Base-by-base conservation (phyloP, 2,329 filamentous ascomycete species). In the Orbilia oligospora region DNA sequence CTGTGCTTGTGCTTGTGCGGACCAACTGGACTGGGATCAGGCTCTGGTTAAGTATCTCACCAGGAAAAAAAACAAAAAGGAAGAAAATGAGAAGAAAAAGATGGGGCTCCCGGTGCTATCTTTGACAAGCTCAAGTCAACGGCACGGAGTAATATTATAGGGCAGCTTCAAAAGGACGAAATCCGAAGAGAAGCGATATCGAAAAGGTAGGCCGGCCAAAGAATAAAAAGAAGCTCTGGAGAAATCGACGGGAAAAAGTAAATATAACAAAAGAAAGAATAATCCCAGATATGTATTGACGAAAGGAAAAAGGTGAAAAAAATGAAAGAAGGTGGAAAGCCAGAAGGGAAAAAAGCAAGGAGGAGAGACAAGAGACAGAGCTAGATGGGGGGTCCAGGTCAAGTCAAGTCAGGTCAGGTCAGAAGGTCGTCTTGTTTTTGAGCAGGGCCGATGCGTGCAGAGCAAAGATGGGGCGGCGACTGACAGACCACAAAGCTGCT, bases 221-320 rank as follows among this genome's bases (percentile, higher is more conserved):
- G 72, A 76, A 66, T 58, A 48, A 55, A 76, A 70, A 71, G 66
- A 76, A 67, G 66, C 67, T 67, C 53, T 69, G 61, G 66, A 66
- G 51, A 77, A 76, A 70, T 67, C 27, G 49, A 36, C 30, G 44
- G 41, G 27, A 71, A 76, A 76, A 76, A 70, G 56, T 24, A 65
- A 70, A 64, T 71, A 71, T 55, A 51, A 30, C n/a, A n/a, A 68
- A 67, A 63, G 51, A 46, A 69, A 58, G 22, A 55, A 55, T 4
- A 36, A 55, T 55, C 51, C n/a, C 9, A 18, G 20, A 61, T 38
- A 41, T 33, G 30, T 56, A 41, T 48, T 61, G 36, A 44, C 36
- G 18, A 70, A 66, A 44, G 14, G 38, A 36, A 67, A 55, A 55
- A 36, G 46, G n/a, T 16, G n/a, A 16, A 53, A 64, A 64, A 63